Evolutionary conservation across 345 rosid species (phyloP), one percentile per base, ranked within the genome.

Genomic region (Camelina hispida): DNA sequence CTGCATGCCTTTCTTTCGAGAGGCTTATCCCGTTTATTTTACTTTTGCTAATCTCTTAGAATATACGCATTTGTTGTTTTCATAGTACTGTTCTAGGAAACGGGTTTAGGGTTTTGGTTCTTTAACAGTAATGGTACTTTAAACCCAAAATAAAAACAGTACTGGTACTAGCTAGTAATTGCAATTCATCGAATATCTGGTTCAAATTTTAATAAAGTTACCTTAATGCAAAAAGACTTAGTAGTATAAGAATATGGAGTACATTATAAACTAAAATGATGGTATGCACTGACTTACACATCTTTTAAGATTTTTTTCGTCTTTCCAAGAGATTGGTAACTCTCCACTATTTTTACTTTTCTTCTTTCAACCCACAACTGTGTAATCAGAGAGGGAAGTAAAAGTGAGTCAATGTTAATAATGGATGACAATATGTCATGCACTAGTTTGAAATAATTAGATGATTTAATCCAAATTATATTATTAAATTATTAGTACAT

Each of bases 251-350:
- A 59, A 23, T 52, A 23, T 53, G 63, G 50, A 61, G 57, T 68
- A 60, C 47, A 69, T 62, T 68, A 32, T 43, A 62, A 34, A 40
- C 59, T 37, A 69, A 55, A 69, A 62, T 69, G 75, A 69, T 70
- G 53, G 61, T 46, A 37, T 47, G 55, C 76, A 71, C 68, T 70
- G 40, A 61, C 32, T 43, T 54, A 62, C 75, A 69, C 79, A 69
- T 59, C 79, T 54, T 76, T 76, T 62, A 47, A 56, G 11, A 14
- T 14, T 43, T 42, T 34, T 56, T 14, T 57, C 57, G 72, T 48
- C 67, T 64, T 71, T 47, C 32, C 53, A 70, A 2, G 18, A 56
- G 52, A 42, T 69, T 28, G 35, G 23, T 77, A 70, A 77, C 23
- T 44, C 46, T 64, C 61, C 61, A 70, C 52, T 70, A 35, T 0